These are phyloP conservation scores for Annona squamosa DNA, from an alignment of 164 flowering plant genomes.

Conservation along the genomic window DNA sequence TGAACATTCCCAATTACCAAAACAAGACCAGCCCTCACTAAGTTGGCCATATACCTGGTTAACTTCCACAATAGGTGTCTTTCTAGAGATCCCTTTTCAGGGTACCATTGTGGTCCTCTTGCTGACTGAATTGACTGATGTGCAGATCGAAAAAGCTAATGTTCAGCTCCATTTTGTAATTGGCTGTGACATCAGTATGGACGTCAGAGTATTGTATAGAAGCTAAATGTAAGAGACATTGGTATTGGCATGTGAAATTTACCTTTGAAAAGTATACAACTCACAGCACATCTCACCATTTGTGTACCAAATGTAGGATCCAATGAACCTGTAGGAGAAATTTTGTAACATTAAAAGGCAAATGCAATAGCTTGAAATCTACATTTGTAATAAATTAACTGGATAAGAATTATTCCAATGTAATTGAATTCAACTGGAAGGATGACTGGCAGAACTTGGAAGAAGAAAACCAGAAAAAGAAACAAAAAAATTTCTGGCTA, in stretches of 20 bases:
- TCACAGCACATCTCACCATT: conserved; percentile 12
- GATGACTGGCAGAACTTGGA: not conserved
- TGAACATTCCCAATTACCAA: not conserved
- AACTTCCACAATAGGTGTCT: not conserved
- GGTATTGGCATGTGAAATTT: not conserved
- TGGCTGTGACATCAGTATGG: not conserved
- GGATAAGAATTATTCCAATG: not conserved
- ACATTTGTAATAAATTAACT: not conserved
- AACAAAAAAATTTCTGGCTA: not conserved
- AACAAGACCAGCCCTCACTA: not conserved
- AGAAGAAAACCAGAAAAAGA: too few species aligned
- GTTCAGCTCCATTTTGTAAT: not conserved
- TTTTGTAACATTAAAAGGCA: not conserved
- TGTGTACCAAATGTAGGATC: conserved; percentile 25
- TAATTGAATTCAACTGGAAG: not conserved
- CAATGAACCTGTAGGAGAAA: conserved; percentile 34
- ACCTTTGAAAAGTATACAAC: conserved; percentile 1
- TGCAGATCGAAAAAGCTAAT: not conserved
- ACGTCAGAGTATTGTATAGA: not conserved
- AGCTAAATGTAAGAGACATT: not conserved
- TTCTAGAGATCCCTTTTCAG: not conserved
- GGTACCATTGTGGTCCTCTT: not conserved
- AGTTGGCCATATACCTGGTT: not conserved
- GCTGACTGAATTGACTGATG: not conserved
- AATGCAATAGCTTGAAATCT: not conserved